These are phyloP conservation scores for Pythium sukuiense DNA, from an alignment of 352 stramenopile genomes.

Conservation along the genomic window DNA sequence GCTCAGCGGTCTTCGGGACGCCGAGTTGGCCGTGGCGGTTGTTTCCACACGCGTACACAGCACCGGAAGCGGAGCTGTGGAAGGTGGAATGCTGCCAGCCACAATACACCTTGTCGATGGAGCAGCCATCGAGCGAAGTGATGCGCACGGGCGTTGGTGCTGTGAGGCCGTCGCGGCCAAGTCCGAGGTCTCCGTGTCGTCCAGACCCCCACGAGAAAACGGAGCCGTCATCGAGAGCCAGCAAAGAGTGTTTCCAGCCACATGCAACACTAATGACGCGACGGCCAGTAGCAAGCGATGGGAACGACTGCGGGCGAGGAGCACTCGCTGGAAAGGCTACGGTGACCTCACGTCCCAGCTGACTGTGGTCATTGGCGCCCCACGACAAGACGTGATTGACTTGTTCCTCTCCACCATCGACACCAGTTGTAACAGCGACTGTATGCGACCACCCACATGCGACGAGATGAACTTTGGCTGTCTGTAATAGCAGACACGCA, in stretches of 20 bases:
- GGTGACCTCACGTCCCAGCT: conserved; percentile 40
- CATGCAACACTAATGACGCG: conserved; percentile 63
- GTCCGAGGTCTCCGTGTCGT: conserved; percentile 68
- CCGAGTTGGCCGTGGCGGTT: conserved; percentile 81
- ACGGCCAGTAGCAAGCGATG: conserved; percentile 26
- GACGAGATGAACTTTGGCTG: conserved; percentile 22
- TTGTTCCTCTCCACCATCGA: conserved; percentile 5
- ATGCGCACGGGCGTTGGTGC: conserved; percentile 35
- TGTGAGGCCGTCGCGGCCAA: conserved; percentile 35
- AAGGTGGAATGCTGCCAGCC: conserved; percentile 85
- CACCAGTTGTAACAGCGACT: conserved; percentile 29
- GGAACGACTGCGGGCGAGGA: not conserved
- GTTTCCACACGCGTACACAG: conserved; percentile 63
- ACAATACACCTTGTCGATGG: conserved; percentile 48
- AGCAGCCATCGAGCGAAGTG: conserved; percentile 17
- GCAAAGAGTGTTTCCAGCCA: conserved; percentile 82
- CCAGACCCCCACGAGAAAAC: conserved; percentile 73
- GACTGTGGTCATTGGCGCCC: conserved; percentile 50
- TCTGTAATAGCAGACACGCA: not conserved
- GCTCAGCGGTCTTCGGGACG: conserved; percentile 15
- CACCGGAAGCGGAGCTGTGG: conserved; percentile 26
- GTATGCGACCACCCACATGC: conserved; percentile 79
- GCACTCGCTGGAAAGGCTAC: not conserved
- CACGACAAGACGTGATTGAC: conserved; percentile 43
- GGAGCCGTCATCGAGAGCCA: conserved; percentile 43